A percentile compares a stretch with the other conserved stretches of the same genome.
phyloP scores from a whole-genome alignment of 2,329 filamentous ascomycete genomes.

The Phyllosticta capitalensis region DNA sequence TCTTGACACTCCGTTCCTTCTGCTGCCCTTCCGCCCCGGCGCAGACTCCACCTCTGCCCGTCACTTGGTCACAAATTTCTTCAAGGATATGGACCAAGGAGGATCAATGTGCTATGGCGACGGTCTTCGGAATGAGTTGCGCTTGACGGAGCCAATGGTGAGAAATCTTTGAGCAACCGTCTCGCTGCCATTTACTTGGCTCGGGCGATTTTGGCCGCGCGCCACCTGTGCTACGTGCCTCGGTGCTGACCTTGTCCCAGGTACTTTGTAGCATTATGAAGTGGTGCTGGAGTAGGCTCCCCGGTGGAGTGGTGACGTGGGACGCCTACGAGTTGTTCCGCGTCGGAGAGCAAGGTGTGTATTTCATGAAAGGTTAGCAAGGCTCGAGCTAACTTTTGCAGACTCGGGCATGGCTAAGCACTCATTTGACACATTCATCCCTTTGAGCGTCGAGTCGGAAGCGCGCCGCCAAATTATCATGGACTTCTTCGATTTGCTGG shows the following conservation, averaged over 20 bases:
- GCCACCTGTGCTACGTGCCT: background rate
- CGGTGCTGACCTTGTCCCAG: slow-evolving; percentile 37
- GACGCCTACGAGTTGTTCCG: slow-evolving; percentile 95
- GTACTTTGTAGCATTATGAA: slow-evolving; percentile 89
- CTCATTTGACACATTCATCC: slow-evolving; percentile 93
- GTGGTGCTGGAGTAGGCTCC: slow-evolving; percentile 95
- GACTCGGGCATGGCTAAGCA: slow-evolving; percentile 87
- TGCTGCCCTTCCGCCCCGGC: slow-evolving; percentile 87
- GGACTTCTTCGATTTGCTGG: slow-evolving; percentile 89
- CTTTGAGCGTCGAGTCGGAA: slow-evolving; percentile 80
- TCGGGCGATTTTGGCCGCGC: background rate
- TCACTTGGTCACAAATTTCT: slow-evolving; percentile 88
- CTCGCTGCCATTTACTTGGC: background rate
- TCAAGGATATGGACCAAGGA: slow-evolving; percentile 57
- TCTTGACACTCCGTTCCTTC: slow-evolving; percentile 82
- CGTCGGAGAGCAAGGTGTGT: slow-evolving; percentile 78
- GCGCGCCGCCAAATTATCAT: slow-evolving; percentile 83
- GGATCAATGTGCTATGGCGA: slow-evolving; percentile 55
- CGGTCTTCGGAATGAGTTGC: slow-evolving; percentile 70
- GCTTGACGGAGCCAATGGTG: slow-evolving; percentile 91
- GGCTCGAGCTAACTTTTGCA: slow-evolving; percentile 28
- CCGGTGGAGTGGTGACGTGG: slow-evolving; percentile 90
- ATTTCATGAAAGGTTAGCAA: slow-evolving; percentile 10
- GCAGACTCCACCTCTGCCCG: slow-evolving; percentile 79
- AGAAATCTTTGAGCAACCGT: slow-evolving; percentile 20